These are phyloP conservation scores for Gentiana straminea DNA, from an alignment of 257 asterid species.

Conservation along the genomic window DNA sequence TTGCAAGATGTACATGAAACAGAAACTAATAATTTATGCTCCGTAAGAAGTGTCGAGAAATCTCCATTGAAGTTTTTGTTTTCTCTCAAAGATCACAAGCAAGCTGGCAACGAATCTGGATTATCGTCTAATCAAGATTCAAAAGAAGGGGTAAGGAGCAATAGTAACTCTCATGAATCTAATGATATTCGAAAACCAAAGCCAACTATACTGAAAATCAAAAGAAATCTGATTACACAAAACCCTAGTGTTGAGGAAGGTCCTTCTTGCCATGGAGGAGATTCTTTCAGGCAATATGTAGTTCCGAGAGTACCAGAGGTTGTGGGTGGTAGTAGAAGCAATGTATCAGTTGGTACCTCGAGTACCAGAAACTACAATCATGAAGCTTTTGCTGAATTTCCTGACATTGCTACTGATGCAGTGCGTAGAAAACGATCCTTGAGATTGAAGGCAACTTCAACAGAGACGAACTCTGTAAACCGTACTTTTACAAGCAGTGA, in stretches of 20 bases:
- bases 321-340: slow-evolving; percentile 17
- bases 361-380: slow-evolving; percentile 22
- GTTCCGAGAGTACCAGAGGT: slow-evolving; percentile 10
- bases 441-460: slow-evolving; percentile 44
- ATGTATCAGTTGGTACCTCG: slow-evolving; percentile 23
- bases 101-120: slow-evolving; percentile 19
- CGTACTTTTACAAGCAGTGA: slow-evolving; percentile 21
- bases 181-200: slow-evolving; percentile 35
- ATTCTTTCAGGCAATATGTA: slow-evolving; percentile 20
- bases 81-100: slow-evolving; percentile 19
- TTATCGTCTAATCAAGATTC: slow-evolving; percentile 15
- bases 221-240: slow-evolving; percentile 31
- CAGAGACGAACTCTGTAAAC: slow-evolving; percentile 23
- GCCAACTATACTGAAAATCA: slow-evolving; percentile 42
- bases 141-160: slow-evolving; percentile 16
- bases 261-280: slow-evolving; percentile 23
- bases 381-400: slow-evolving; percentile 33
- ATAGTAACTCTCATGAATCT: slow-evolving; percentile 18
- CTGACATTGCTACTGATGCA: slow-evolving; percentile 65
- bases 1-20: slow-evolving; percentile 11
- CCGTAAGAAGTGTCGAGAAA: slow-evolving; percentile 17
- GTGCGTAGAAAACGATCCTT: slow-evolving; percentile 62
- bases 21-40: slow-evolving; percentile 16
- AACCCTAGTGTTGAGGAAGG: slow-evolving; percentile 18
- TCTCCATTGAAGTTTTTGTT: slow-evolving; percentile 19